Percentiles rank a stretch among this genome's conserved stretches.
Evolutionary conservation across 345 rosid genomes (phyloP).

Genomic region (Dipteronia sinensis): DNA sequence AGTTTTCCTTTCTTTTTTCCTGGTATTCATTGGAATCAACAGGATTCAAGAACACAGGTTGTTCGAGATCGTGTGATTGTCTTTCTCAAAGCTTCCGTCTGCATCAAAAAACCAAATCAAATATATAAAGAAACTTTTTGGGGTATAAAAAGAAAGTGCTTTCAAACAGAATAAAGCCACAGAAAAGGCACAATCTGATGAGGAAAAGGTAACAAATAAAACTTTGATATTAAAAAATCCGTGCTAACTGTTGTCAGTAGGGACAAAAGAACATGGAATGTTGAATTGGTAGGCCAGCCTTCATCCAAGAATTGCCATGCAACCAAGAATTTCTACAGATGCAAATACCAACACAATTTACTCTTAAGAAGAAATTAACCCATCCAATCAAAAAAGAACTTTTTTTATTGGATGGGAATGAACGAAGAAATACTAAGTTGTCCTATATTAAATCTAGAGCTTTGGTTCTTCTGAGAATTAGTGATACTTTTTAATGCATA

Average conservation of each 20-base stretch:
- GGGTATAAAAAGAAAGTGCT: neutral
- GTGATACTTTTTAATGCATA: neutral
- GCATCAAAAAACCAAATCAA: too few relatives aligned
- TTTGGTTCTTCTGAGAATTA: neutral
- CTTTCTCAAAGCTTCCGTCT: too few relatives aligned
- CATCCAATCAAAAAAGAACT: neutral
- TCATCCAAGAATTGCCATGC: neutral
- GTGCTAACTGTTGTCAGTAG: neutral
- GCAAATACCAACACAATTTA: conserved; percentile 4
- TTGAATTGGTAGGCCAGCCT: neutral
- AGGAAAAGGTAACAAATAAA: neutral
- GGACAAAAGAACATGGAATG: neutral
- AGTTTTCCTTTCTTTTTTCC: too few relatives aligned
- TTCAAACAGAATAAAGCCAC: neutral
- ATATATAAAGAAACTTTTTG: neutral
- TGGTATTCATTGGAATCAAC: too few relatives aligned
- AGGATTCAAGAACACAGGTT: too few relatives aligned
- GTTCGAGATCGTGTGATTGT: too few relatives aligned
- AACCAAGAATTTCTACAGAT: too few relatives aligned
- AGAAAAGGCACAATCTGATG: neutral
- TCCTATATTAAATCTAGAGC: neutral
- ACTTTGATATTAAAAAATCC: neutral
- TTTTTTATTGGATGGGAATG: neutral
- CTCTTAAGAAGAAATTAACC: neutral
- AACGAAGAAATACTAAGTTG: neutral